Conservation (phyloP, 2,329 filamentous ascomycete species). For the Uncinocarpus reesii region DNA sequence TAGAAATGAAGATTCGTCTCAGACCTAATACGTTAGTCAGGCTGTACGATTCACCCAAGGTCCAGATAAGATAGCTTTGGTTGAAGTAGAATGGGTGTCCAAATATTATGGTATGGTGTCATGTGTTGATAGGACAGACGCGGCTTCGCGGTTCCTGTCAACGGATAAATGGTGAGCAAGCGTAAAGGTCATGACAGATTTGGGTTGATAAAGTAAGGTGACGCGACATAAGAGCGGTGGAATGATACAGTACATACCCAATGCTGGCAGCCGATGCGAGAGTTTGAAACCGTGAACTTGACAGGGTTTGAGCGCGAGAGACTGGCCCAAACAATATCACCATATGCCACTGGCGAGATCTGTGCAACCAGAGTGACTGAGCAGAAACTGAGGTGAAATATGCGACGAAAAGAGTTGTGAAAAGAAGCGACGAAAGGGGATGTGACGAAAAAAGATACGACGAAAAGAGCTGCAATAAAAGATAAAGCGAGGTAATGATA, state of each 20-base stretch:
- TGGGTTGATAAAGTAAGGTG: no score
- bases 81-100: neutral
- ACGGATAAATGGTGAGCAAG: neutral
- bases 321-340: neutral
- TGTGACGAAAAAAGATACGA: neutral
- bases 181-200: no score
- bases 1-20: no score
- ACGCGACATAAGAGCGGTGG: neutral
- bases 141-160: neutral
- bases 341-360: neutral
- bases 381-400: neutral
- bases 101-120: neutral
- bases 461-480: neutral
- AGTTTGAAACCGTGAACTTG: slow-evolving; percentile 2
- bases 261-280: slow-evolving; percentile 5
- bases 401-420: neutral
- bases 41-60: slow-evolving; percentile 9
- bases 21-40: no score
- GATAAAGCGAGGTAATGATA: neutral
- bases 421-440: slow-evolving; percentile 4
- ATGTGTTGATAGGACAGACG: neutral
- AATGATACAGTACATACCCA: slow-evolving; percentile 6
- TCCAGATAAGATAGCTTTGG: slow-evolving; percentile 9
- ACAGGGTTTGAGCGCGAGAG: neutral
- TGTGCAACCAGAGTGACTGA: slow-evolving; percentile 1